Evolutionary conservation across 345 rosid species (phyloP).

Genomic region (Aethionema arabicum): DNA sequence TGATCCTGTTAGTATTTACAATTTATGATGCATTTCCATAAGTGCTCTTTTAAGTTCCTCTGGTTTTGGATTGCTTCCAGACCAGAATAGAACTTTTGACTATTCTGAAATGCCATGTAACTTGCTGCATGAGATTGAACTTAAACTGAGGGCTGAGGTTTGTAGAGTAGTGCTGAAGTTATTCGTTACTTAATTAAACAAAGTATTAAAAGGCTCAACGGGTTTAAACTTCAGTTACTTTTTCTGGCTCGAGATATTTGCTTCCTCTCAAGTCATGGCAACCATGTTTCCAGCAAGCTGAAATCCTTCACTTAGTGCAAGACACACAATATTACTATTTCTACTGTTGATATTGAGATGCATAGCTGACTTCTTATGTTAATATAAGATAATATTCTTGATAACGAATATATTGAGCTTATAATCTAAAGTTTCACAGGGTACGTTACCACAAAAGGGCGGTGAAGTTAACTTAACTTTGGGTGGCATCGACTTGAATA

Average conservation of each 20-base stretch:
- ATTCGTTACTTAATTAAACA: background rate
- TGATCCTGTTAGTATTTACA: conserved; percentile 80
- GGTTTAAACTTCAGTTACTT: no score
- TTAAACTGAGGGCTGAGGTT: background rate
- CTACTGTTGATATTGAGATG: conserved; percentile 9
- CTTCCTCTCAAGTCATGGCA: no score
- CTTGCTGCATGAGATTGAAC: background rate
- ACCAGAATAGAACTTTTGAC: background rate
- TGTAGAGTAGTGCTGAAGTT: background rate
- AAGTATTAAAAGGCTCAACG: no score
- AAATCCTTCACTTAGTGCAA: no score
- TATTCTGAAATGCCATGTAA: background rate
- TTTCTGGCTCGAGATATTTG: no score
- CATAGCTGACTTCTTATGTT: background rate
- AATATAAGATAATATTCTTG: conserved; percentile 10
- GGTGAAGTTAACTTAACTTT: conserved; percentile 94
- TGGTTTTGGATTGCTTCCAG: background rate
- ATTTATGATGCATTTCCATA: background rate
- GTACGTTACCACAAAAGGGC: conserved; percentile 84
- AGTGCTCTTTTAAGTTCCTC: no score
- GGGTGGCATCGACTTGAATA: conserved; percentile 97
- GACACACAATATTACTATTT: background rate
- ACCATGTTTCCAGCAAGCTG: no score
- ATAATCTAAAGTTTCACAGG: conserved; percentile 44
- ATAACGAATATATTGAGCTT: conserved; percentile 22